A percentile compares a stretch with the other conserved stretches of the same genome.
These are phyloP conservation scores for Trichoderma lentiforme DNA, from an alignment of 2,329 filamentous ascomycete genomes.

Conservation along the genomic window DNA sequence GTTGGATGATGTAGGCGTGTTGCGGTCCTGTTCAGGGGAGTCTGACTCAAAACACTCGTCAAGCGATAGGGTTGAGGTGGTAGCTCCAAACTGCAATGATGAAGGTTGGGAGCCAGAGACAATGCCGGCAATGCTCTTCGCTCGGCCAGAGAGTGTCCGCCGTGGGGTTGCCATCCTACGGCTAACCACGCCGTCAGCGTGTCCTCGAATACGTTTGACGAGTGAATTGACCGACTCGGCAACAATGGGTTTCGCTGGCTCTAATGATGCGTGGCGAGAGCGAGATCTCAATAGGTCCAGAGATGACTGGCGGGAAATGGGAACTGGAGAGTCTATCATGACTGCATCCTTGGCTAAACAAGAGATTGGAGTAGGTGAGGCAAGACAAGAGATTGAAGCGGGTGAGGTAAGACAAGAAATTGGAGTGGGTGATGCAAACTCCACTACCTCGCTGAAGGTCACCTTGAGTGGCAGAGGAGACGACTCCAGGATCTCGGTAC, in stretches of 20 bases:
- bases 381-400: constrained; percentile 59
- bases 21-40: constrained; percentile 71
- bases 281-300: constrained; percentile 47
- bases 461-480: constrained; percentile 89
- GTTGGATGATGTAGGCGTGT: constrained; percentile 54
- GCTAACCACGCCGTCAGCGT: constrained; percentile 40
- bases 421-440: constrained; percentile 70
- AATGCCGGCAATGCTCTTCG: constrained; percentile 71
- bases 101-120: constrained; percentile 63
- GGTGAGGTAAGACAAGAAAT: constrained; percentile 59
- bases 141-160: constrained; percentile 70
- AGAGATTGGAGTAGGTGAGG: constrained; percentile 66
- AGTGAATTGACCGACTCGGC: constrained; percentile 48
- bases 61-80: constrained; percentile 54
- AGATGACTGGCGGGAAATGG: constrained; percentile 44
- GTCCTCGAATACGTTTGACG: constrained; percentile 21
- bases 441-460: constrained; percentile 62
- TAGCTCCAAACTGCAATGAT: constrained; percentile 68
- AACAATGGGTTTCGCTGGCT: constrained; percentile 47
- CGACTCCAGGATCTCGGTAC: constrained; percentile 83
- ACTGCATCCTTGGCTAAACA: constrained; percentile 47
- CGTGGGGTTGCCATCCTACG: constrained; percentile 65
- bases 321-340: constrained; percentile 56
- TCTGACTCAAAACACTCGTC: constrained; percentile 73
- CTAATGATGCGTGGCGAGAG: constrained; percentile 45